These are phyloP conservation scores for Lecanoromycetidae sp. DNA, from an alignment of 2,329 filamentous ascomycete species.

Conservation along the genomic window DNA sequence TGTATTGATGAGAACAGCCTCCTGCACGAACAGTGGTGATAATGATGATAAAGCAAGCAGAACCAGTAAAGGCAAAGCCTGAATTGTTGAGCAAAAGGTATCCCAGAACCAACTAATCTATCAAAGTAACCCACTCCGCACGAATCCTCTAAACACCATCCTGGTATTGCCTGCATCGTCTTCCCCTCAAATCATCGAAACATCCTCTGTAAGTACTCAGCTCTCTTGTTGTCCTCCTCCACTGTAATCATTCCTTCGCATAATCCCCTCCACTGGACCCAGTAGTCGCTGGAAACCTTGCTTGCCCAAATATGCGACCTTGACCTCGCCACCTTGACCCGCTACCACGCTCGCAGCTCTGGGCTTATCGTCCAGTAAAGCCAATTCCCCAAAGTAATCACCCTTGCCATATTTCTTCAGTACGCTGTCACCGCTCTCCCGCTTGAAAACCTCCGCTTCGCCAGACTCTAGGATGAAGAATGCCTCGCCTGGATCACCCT, in stretches of 20 bases:
- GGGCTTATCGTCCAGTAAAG: conserved; percentile 83
- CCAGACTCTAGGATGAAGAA: conserved; percentile 88
- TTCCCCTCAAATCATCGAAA: too few relatives aligned
- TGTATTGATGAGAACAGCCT: too few relatives aligned
- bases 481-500: conserved; percentile 81
- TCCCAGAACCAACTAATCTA: too few relatives aligned
- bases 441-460: conserved; percentile 73
- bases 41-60: too few relatives aligned
- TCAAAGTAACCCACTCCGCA: too few relatives aligned
- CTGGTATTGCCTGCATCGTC: too few relatives aligned
- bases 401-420: conserved; percentile 80
- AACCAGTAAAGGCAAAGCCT: too few relatives aligned
- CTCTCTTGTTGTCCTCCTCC: conserved; percentile 21
- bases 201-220: too few relatives aligned
- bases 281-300: conserved; percentile 88
- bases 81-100: too few relatives aligned
- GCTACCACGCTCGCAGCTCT: conserved; percentile 81
- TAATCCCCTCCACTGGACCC: conserved; percentile 85
- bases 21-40: too few relatives aligned
- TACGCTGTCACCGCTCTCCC: conserved; percentile 46
- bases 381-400: conserved; percentile 94
- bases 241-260: conserved; percentile 61
- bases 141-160: too few relatives aligned
- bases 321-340: conserved; percentile 58
- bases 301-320: conserved; percentile 84